phyloP scores from a whole-genome alignment of 2,329 filamentous ascomycete species.

The Colletotrichum ledebouriae region DNA sequence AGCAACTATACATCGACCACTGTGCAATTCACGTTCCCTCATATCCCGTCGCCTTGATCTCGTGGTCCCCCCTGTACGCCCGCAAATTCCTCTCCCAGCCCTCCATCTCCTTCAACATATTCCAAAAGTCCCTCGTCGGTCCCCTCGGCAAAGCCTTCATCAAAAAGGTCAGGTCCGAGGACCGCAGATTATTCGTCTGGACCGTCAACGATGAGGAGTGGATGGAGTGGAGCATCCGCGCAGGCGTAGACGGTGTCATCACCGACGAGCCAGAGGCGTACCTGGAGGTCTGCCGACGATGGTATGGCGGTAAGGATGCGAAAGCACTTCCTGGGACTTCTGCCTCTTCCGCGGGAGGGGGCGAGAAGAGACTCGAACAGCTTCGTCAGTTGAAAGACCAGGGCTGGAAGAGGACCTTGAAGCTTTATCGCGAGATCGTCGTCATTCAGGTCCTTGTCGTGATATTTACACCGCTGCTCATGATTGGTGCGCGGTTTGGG shows the following conservation, averaged over 20 bases:
- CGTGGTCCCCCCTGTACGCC: conserved; percentile 76
- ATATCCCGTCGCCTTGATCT: conserved; percentile 77
- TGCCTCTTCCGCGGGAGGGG: not conserved
- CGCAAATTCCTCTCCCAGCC: conserved; percentile 75
- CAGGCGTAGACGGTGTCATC: conserved; percentile 81
- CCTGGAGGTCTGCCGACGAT: conserved; percentile 65
- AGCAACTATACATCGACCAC: conserved; percentile 72
- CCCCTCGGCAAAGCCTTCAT: conserved; percentile 77
- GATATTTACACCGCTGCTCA: conserved; percentile 36
- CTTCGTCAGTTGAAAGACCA: not conserved
- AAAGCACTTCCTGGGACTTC: too few relatives aligned
- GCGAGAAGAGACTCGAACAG: not conserved
- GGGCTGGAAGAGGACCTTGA: conserved; percentile 16
- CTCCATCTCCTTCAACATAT: conserved; percentile 82
- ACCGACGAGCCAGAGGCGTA: conserved; percentile 85
- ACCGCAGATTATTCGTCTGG: conserved; percentile 80
- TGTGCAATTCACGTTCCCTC: conserved; percentile 72
- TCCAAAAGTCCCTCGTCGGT: conserved; percentile 76
- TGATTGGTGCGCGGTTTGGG: conserved; percentile 34
- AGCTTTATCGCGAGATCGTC: conserved; percentile 28
- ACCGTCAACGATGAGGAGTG: conserved; percentile 83
- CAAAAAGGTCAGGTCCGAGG: conserved; percentile 61
- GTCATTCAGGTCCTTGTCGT: conserved; percentile 28
- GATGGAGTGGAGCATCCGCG: conserved; percentile 85
- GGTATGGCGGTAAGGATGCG: not conserved